Base-by-base conservation (phyloP, 2,329 filamentous ascomycete species). In the Hypoxylon sp. region DNA sequence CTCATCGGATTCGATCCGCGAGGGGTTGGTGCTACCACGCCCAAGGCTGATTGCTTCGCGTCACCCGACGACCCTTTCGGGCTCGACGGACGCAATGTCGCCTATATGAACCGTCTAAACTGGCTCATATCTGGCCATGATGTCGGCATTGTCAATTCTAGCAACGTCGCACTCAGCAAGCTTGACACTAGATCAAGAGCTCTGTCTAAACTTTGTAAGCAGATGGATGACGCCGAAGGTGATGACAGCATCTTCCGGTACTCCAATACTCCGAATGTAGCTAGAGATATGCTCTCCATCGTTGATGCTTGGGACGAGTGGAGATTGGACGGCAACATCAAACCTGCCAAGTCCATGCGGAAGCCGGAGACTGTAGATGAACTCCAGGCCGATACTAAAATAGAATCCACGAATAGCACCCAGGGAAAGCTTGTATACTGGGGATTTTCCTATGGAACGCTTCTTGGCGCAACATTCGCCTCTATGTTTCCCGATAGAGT, bases 1-100 rank as follows among this genome's bases (percentile, higher is more conserved):
- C 73, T 86, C 19, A 78, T 86, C 52, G 81, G 83, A 1, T 86
- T 85, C 57, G 84, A 86, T 69, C 84, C 84, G 0, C 79, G 84
- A 17, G 83, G 83, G 54, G 76, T 82, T 46, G 80, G 79, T 11
- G 79, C 75, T 47, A 82, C 81, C 1, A 79, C 77, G 0, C 82
- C 82, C 1, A 67, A 68, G 22, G 79, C 80, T 14, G 79, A 83
- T 67, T 84, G 82, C 68, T 84, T 81, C 56, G 72, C 60, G 4
- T 70, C 72, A 1, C 35, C 70, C 44, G 72, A 75, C 56, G 61
- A 68, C 54, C 37, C 74, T 39, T 22, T 64, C 44, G 62, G 72
- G 9, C 39, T 76, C n/a, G 70, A 70, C 14, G 76, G 76, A 3
- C 73, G 70, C 3, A 78, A 74, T 44, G 31, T 73, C 5, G 78